These are phyloP conservation scores for Apiosordaria backusii DNA, from an alignment of 495 filamentous ascomycete genomes.

Conservation along the genomic window DNA sequence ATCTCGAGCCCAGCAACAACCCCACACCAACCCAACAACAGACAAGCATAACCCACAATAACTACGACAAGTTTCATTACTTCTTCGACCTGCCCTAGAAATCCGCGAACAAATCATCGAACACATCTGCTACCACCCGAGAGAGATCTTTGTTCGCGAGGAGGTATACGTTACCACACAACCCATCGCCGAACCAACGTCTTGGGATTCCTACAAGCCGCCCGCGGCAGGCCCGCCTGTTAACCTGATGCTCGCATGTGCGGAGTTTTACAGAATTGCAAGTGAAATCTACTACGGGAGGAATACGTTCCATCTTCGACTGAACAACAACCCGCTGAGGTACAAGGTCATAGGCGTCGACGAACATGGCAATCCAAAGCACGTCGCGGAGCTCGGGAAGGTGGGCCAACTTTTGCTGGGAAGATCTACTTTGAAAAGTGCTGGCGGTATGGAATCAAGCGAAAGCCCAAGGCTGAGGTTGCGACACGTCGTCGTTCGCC, in stretches of 20 bases:
- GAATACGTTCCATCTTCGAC: slow-evolving; percentile 33
- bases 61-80: slow-evolving; percentile 3
- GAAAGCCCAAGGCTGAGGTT: slow-evolving; percentile 25
- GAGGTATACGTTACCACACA: neutral
- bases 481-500: slow-evolving; percentile 25
- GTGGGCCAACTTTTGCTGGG: neutral
- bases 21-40: neutral
- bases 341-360: slow-evolving; percentile 11
- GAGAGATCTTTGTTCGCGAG: slow-evolving; percentile 14
- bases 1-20: neutral
- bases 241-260: slow-evolving; percentile 33
- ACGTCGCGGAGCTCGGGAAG: slow-evolving; percentile 7
- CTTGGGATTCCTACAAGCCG: too few species aligned
- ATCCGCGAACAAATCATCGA: slow-evolving; percentile 21
- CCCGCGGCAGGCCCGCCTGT: slow-evolving; percentile 15
- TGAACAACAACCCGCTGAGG: slow-evolving; percentile 22
- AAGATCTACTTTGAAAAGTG: neutral
- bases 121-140: slow-evolving; percentile 17
- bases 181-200: too few species aligned
- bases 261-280: slow-evolving; percentile 34
- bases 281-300: slow-evolving; percentile 34
- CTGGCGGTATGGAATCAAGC: neutral
- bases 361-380: neutral
- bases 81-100: slow-evolving; percentile 22
- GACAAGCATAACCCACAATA: neutral